Conservation (phyloP, 306 rosid genomes). For the Rosa chinensis region DNA sequence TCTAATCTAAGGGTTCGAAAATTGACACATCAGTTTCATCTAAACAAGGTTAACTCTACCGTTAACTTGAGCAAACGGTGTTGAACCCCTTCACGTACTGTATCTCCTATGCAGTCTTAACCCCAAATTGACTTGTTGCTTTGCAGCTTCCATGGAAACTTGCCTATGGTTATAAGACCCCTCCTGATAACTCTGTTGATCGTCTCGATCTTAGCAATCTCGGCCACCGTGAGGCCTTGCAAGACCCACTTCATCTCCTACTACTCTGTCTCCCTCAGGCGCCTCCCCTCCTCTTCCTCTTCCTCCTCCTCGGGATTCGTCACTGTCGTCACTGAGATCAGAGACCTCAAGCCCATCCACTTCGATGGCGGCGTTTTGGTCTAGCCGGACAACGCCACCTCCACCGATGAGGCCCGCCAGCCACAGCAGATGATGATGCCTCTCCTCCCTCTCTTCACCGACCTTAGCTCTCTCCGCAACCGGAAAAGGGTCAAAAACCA, state of each 20-base stretch:
- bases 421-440: slow-evolving; percentile 4
- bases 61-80: too few species aligned
- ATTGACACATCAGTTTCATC: too few species aligned
- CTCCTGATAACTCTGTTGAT: slow-evolving; percentile 15
- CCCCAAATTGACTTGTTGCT: too few species aligned
- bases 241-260: slow-evolving; percentile 65
- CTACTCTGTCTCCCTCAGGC: slow-evolving; percentile 57
- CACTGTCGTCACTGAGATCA: slow-evolving; percentile 49
- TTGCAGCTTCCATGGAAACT: too few species aligned
- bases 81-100: too few species aligned
- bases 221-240: slow-evolving; percentile 67
- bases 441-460: slow-evolving; percentile 31
- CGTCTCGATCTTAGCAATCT: slow-evolving; percentile 25
- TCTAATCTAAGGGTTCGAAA: too few species aligned
- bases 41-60: too few species aligned
- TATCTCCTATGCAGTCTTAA: too few species aligned
- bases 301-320: slow-evolving; percentile 33
- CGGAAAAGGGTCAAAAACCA: slow-evolving; percentile 25
- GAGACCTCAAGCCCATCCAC: slow-evolving; percentile 24
- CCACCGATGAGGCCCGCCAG: background rate
- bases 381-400: background rate
- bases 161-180: background rate
- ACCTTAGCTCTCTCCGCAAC: slow-evolving; percentile 75
- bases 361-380: slow-evolving; percentile 17
- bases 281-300: slow-evolving; percentile 26